Evolutionary conservation across 2,329 filamentous ascomycete genomes (phyloP).

Genomic region (Diplodia sapinea): DNA sequence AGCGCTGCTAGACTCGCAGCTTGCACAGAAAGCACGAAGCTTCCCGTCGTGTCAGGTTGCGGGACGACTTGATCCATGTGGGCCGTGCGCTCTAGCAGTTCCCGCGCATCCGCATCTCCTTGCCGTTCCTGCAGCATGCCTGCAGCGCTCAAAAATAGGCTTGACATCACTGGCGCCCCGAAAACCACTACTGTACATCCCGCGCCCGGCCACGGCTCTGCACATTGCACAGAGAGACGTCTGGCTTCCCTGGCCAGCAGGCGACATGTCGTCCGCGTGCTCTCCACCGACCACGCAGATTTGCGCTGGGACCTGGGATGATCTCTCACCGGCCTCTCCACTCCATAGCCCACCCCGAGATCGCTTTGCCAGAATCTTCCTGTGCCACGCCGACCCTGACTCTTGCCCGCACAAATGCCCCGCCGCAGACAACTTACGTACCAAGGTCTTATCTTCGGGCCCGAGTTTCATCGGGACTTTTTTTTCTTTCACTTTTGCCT

Average conservation of each 20-base stretch:
- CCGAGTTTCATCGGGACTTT: slow-evolving; percentile 1
- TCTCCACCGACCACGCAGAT: slow-evolving; percentile 24
- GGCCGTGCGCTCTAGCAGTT: slow-evolving; percentile 10
- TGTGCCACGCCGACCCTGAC: background rate
- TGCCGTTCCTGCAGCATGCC: slow-evolving; percentile 25
- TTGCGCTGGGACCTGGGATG: slow-evolving; percentile 23
- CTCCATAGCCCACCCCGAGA: slow-evolving; percentile 16
- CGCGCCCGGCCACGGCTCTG: slow-evolving; percentile 14
- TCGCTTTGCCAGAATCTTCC: slow-evolving; percentile 13
- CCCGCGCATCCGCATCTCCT: slow-evolving; percentile 28
- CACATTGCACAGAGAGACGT: background rate
- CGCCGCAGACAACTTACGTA: slow-evolving; percentile 11
- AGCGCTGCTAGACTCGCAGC: background rate
- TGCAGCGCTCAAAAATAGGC: slow-evolving; percentile 11
- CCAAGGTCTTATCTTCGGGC: slow-evolving; percentile 21
- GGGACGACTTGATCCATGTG: slow-evolving; percentile 4
- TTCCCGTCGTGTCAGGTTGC: slow-evolving; percentile 5
- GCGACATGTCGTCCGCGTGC: background rate
- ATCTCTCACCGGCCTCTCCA: slow-evolving; percentile 27
- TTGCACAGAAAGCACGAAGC: slow-evolving; percentile 6
- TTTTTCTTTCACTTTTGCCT: background rate
- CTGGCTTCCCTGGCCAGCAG: background rate
- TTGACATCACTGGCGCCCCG: slow-evolving; percentile 9
- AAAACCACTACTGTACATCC: background rate
- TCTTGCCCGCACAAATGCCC: slow-evolving; percentile 1